Evolutionary conservation across 352 stramenopile genomes (phyloP), one percentile per base, ranked within the genome.

Genomic region (Phytophthora sp.): DNA sequence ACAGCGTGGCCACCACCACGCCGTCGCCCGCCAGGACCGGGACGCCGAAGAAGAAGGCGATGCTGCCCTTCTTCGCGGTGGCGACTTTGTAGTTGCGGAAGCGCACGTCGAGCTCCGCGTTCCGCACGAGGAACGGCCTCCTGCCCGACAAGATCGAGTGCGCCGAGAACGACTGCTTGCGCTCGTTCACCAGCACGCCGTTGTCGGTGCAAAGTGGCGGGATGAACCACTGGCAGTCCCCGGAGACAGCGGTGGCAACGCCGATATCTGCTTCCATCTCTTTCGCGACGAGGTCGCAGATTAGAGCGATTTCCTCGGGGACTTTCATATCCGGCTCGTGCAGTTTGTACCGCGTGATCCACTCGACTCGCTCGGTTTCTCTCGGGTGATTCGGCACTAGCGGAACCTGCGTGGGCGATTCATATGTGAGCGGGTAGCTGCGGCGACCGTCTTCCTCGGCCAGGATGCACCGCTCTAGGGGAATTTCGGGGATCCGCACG

Each of bases 271-370:
- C 63, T 18, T 85, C 69, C 35, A 87, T 63, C 34, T 88, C 76
- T 30, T 81, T 84, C 1, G 58, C 67, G 0, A 65, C 79, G 15
- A 88, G 69, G 6, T 88, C 66, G 41, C 79, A 88, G 37, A 84
- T 59, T 39, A 88, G 56, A 31, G 65, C 58, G 38, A 85, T 52
- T 24, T 76, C 73, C 35, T 82, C 67, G 1, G 65, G 41, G 6
- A 67, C 38, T 3, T 17, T 44, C 39, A 66, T n/a, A 9, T 68
- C 49, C 0, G 43, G 51, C 11, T 39, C 38, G 0, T 76, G 43
- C 2, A 79, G 48, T 21, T 74, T 45, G 27, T 75, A 76, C 0
- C 55, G 63, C 11, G 26, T 35, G n/a, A 86, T 76, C 17, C 64
- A 76, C 15, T 74, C 34, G 3, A 56, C 41, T 34, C 79, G 74